phyloP scores from a whole-genome alignment of 306 rosid species.

The Citrullus amarus region DNA sequence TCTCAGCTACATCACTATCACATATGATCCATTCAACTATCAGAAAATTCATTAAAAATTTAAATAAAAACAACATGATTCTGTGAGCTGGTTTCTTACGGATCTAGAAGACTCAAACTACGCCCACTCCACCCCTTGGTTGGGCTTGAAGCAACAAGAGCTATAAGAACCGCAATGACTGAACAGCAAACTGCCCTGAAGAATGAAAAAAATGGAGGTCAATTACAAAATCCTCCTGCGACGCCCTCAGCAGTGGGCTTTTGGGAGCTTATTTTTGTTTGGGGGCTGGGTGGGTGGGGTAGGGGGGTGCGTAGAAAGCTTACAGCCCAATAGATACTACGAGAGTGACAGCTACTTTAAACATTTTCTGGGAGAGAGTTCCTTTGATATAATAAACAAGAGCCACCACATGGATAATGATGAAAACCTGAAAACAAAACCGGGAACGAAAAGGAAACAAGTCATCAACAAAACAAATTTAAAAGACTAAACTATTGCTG shows the following conservation, averaged over 20 bases:
- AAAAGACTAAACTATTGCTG: not conserved
- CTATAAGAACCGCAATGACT: slow-evolving; percentile 66
- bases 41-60: slow-evolving; percentile 1
- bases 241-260: slow-evolving; percentile 5
- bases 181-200: slow-evolving; percentile 72
- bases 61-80: slow-evolving; percentile 10
- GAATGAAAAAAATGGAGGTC: slow-evolving; percentile 17
- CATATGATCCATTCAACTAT: not conserved
- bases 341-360: slow-evolving; percentile 79
- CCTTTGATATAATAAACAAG: slow-evolving; percentile 90
- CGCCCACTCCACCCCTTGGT: slow-evolving; percentile 99
- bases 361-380: slow-evolving; percentile 79
- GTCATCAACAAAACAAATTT: slow-evolving; percentile 15
- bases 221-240: slow-evolving; percentile 10
- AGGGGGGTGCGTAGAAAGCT: slow-evolving; percentile 22
- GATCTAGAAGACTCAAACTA: slow-evolving; percentile 91
- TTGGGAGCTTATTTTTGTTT: not conserved
- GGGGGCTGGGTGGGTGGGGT: not conserved
- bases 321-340: slow-evolving; percentile 82
- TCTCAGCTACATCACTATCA: not conserved
- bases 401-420: slow-evolving; percentile 91
- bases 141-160: slow-evolving; percentile 95
- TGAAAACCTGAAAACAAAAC: slow-evolving; percentile 61
- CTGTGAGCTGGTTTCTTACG: slow-evolving; percentile 45
- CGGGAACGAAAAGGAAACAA: slow-evolving; percentile 6